These are phyloP conservation scores for Alternaria gaisen DNA, from an alignment of 2,329 filamentous ascomycete genomes.

Conservation along the genomic window DNA sequence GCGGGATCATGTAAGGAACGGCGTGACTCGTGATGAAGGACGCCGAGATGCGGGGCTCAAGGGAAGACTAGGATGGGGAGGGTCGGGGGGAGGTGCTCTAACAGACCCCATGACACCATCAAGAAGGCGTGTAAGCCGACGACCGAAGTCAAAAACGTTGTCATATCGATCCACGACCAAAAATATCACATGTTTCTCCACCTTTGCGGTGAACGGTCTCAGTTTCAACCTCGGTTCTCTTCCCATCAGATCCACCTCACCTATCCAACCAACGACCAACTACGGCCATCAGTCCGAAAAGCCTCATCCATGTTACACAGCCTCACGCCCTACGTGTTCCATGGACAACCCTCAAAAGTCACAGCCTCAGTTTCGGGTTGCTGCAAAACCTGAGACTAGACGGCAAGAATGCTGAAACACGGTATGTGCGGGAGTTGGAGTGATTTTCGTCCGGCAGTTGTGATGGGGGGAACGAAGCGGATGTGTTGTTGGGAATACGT, in stretches of 20 bases:
- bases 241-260: neutral
- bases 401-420: slow-evolving; percentile 3
- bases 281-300: neutral
- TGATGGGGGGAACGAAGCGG: neutral
- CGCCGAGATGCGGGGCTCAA: neutral
- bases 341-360: neutral
- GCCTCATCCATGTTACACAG: slow-evolving; percentile 1
- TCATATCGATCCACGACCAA: neutral
- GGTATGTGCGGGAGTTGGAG: neutral
- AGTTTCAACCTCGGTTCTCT: neutral
- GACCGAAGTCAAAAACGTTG: neutral
- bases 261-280: neutral
- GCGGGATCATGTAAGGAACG: neutral
- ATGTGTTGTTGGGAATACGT: neutral
- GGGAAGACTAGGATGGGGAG: neutral
- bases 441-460: neutral
- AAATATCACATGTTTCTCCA: neutral
- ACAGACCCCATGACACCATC: neutral
- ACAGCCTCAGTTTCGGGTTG: slow-evolving; percentile 4
- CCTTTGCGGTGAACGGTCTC: neutral
- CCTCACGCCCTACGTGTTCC: neutral
- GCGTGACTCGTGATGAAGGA: neutral
- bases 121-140: neutral
- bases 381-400: neutral
- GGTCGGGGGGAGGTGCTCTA: neutral